A percentile compares a stretch with the other conserved stretches of the same genome.
phyloP scores from a whole-genome alignment of 768 basidiomycete genomes.

The Flagelloscypha sp. region DNA sequence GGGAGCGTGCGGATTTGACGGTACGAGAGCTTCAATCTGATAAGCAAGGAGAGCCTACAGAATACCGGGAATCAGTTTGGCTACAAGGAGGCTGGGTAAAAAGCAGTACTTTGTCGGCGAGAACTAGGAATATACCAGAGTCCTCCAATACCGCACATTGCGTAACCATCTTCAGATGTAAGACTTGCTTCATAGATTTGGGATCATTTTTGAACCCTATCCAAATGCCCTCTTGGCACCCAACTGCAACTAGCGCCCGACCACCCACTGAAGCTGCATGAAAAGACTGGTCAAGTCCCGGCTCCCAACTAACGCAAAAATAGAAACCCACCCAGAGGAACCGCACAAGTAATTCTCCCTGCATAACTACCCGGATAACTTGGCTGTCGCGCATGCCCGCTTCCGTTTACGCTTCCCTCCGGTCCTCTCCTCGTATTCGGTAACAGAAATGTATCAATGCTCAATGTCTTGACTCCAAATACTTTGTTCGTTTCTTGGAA shows the following conservation, averaged over 20 bases:
- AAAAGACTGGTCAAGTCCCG: conserved; percentile 1
- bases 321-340: conserved; percentile 48
- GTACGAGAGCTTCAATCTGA: conserved; percentile 4
- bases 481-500: conserved; percentile 63
- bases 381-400: conserved; percentile 28
- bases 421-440: conserved; percentile 35
- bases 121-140: conserved; percentile 70
- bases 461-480: conserved; percentile 59
- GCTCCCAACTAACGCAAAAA: background rate
- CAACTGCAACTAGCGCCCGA: conserved; percentile 76
- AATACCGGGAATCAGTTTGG: conserved; percentile 20
- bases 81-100: background rate
- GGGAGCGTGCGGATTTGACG: conserved; percentile 26
- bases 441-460: conserved; percentile 56
- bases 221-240: conserved; percentile 91
- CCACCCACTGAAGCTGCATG: conserved; percentile 57
- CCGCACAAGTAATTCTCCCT: conserved; percentile 63
- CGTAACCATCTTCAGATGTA: conserved; percentile 66
- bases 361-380: conserved; percentile 50
- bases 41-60: conserved; percentile 26
- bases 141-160: conserved; percentile 63
- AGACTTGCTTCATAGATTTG: conserved; percentile 57
- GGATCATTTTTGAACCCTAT: conserved; percentile 79
- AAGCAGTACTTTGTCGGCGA: conserved; percentile 51
- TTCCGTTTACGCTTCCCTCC: no score